Percentiles rank a stretch among this genome's conserved stretches.
phyloP scores from a whole-genome alignment of 2,329 filamentous ascomycete species.

The Nannizziopsis barbatae region DNA sequence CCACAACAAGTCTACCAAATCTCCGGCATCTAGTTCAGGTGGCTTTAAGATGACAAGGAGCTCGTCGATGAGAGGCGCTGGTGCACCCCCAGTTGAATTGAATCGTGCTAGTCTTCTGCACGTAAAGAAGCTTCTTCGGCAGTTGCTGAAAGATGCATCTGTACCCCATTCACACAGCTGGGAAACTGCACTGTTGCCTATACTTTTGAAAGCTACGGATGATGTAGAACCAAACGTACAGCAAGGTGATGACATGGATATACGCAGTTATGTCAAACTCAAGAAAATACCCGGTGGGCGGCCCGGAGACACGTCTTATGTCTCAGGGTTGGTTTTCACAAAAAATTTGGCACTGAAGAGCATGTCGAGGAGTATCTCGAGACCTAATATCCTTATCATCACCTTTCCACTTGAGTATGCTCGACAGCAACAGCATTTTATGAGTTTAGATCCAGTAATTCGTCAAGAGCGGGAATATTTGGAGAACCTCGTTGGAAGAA shows the following conservation, averaged over 20 bases:
- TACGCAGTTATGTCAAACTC: conserved; percentile 91
- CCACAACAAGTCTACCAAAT: conserved; percentile 29
- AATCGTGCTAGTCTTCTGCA: conserved; percentile 81
- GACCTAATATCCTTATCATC: conserved; percentile 81
- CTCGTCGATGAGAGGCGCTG: conserved; percentile 66
- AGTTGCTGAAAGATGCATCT: conserved; percentile 65
- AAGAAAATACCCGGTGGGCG: conserved; percentile 90
- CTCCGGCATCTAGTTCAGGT: conserved; percentile 31
- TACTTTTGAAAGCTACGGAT: conserved; percentile 79
- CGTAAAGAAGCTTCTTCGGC: conserved; percentile 70
- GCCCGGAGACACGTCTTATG: conserved; percentile 86
- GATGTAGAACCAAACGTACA: conserved; percentile 91
- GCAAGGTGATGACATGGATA: conserved; percentile 87
- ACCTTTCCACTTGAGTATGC: conserved; percentile 95
- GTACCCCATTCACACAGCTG: conserved; percentile 65
- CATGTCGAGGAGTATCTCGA: conserved; percentile 76
- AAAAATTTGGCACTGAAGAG: conserved; percentile 95
- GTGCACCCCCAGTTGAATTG: conserved; percentile 65
- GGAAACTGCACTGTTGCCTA: conserved; percentile 83
- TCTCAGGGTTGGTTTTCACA: conserved; percentile 91
- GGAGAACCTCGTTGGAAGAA: conserved; percentile 80
- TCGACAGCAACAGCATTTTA: conserved; percentile 84
- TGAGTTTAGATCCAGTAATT: conserved; percentile 95
- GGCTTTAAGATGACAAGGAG: conserved; percentile 56
- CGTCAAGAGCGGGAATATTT: conserved; percentile 93